These are phyloP conservation scores for Xerocomus nothofagi DNA, from an alignment of 1,284 basidiomycete genomes.

Conservation along the genomic window DNA sequence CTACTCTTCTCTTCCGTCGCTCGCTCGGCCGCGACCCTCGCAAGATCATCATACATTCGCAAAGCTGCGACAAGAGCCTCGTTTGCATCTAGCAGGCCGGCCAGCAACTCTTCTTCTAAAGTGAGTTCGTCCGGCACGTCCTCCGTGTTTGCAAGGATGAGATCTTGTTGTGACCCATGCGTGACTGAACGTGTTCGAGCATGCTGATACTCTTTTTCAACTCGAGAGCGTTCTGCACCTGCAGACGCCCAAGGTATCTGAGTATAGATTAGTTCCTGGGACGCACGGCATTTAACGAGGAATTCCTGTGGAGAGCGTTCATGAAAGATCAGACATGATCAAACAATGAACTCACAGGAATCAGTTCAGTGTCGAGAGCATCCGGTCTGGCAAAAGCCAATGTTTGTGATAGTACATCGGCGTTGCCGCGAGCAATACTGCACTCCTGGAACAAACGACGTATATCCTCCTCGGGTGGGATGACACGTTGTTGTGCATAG, in stretches of 20 bases:
- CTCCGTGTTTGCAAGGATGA: conserved; percentile 24
- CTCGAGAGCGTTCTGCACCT: conserved; percentile 63
- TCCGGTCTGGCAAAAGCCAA: conserved; percentile 65
- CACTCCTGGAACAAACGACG: conserved; percentile 77
- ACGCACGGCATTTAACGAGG: conserved; percentile 64
- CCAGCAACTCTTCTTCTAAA: conserved; percentile 61
- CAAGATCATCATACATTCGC: conserved; percentile 61
- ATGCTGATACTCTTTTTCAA: conserved; percentile 22
- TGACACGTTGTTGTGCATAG: conserved; percentile 47
- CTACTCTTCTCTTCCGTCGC: conserved; percentile 61
- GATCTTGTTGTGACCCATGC: conserved; percentile 24
- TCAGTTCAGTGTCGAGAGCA: conserved; percentile 59
- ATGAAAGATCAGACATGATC: background rate
- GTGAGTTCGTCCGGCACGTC: conserved; percentile 47
- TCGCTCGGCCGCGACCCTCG: conserved; percentile 62
- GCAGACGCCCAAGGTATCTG: conserved; percentile 81
- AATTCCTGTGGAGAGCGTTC: conserved; percentile 56
- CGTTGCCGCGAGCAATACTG: conserved; percentile 72
- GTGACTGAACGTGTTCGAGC: conserved; percentile 25
- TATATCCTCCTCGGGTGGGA: conserved; percentile 75
- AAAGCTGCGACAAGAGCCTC: conserved; percentile 51
- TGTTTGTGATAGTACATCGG: conserved; percentile 62
- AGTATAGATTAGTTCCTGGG: conserved; percentile 71
- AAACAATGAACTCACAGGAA: conserved; percentile 47
- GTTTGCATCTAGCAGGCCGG: conserved; percentile 64